These are phyloP conservation scores for Diplosphaera chodatii DNA, from an alignment of 139 green algal genomes.

Conservation along the genomic window DNA sequence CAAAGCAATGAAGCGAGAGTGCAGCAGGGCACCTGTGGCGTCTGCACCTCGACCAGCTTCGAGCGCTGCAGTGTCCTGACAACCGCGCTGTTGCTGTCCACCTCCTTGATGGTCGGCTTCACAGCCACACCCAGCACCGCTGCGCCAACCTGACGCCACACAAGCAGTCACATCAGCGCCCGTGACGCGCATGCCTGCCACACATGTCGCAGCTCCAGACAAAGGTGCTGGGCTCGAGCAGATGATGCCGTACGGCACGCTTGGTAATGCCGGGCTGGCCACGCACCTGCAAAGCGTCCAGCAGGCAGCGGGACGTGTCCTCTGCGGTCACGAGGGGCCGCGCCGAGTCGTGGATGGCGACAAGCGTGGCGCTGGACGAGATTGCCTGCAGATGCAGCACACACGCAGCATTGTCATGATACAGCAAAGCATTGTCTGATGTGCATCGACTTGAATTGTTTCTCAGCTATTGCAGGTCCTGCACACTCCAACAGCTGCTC, in stretches of 20 bases:
- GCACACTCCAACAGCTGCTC: no score
- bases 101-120: slow-evolving; percentile 97
- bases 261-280: no score
- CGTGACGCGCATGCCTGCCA: no score
- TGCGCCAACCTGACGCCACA: slow-evolving; percentile 64
- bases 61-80: slow-evolving; percentile 80
- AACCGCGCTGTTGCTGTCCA: slow-evolving; percentile 62
- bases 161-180: no score
- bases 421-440: no score
- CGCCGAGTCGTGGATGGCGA: slow-evolving; percentile 94
- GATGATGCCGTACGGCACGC: no score
- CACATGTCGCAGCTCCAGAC: no score
- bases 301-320: slow-evolving; percentile 47
- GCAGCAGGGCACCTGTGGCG: slow-evolving; percentile 80
- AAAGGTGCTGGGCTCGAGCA: no score
- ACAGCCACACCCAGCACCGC: slow-evolving; percentile 92
- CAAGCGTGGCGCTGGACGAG: slow-evolving; percentile 43
- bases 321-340: slow-evolving; percentile 70
- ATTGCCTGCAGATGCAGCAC: slow-evolving; percentile 14
- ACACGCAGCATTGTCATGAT: no score
- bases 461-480: no score
- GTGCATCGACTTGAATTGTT: no score
- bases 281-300: slow-evolving; percentile 28
- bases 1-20: no score
- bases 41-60: slow-evolving; percentile 97